A percentile compares a stretch with the other conserved stretches of the same genome.
Conservation (phyloP, 1,284 basidiomycete species). For the Austropuccinia psidii region DNA sequence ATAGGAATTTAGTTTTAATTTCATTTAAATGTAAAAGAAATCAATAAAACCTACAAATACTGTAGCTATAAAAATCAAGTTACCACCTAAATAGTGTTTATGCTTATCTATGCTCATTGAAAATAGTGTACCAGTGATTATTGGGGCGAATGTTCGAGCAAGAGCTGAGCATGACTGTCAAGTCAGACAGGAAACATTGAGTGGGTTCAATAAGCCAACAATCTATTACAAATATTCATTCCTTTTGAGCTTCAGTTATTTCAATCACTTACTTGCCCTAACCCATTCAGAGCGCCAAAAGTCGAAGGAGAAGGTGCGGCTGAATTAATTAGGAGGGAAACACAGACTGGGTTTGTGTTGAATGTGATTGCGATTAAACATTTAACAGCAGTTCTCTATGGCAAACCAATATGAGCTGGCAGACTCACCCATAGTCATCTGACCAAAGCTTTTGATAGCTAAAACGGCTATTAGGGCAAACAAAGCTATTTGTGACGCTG, state of each 20-base stretch:
- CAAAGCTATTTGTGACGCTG: background rate
- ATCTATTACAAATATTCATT: background rate
- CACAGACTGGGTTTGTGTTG: background rate
- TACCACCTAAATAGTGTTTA: slow-evolving; percentile 8
- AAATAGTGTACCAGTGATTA: slow-evolving; percentile 10
- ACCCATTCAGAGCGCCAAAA: slow-evolving; percentile 29
- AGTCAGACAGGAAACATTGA: background rate
- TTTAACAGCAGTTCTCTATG: too few species aligned
- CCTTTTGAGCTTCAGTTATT: too few species aligned
- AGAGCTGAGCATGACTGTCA: slow-evolving; percentile 16
- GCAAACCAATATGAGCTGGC: background rate
- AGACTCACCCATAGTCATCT: slow-evolving; percentile 15
- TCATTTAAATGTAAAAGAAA: too few species aligned
- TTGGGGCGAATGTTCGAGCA: slow-evolving; percentile 17
- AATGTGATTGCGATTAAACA: background rate
- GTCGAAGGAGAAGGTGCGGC: slow-evolving; percentile 18
- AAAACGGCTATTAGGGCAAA: background rate
- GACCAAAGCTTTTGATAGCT: slow-evolving; percentile 17
- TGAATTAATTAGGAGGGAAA: slow-evolving; percentile 22
- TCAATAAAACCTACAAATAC: slow-evolving; percentile 16
- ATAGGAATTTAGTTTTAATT: too few species aligned
- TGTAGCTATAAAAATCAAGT: slow-evolving; percentile 9
- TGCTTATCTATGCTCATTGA: slow-evolving; percentile 20
- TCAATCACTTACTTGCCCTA: slow-evolving; percentile 17
- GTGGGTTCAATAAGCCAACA: background rate